Base-by-base conservation (phyloP, 1,284 basidiomycete species). In the Marasmius oreades region DNA sequence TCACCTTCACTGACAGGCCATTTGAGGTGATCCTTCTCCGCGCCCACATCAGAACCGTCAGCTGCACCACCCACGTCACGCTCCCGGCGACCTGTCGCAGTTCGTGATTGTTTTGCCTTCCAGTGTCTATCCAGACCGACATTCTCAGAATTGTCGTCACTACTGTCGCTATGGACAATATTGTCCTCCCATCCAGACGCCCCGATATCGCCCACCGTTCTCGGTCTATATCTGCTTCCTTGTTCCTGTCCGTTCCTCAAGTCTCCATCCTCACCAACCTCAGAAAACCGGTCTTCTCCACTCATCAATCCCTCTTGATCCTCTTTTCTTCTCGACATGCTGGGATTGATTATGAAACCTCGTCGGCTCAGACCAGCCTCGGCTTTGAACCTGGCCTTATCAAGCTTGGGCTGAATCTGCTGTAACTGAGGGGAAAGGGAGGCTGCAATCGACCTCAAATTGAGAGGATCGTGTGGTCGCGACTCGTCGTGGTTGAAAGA, bases 311-410 rank as follows among this genome's bases (percentile, higher is more conserved):
- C 71, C 59, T 70, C 63, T 52, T 74, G 65, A 44, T 70, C 66
- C 39, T 73, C 63, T 66, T 46, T 70, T 66, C 51, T 64, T 62
- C 11, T 61, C 58, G 67, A 63, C 62, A 62, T 65, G 61, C 12
- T 59, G 56, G 51, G 60, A 61, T 52, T 64, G 62, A 23, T 63
- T 44, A 57, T 66, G 67, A 80, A 88, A 45, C 86, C 86, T 8
- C 84, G 73, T 59, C 72, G 71, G 57, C 75, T 81, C 39, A 88
- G 63, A 20, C 85, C 86, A 20, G 85, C 86, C 67, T 88, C 86
- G 0, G 85, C 85, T 68, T 88, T 88, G 68, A 80, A 88, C 58
- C 83, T 69, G 34, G 82, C 85, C n/a, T 75, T 77, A 33, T 82
- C 80, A 5, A 82, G 59, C 33, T 68, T 73, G 0, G 79, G 79